These are phyloP conservation scores for Malassezia sp. DNA, from an alignment of 1,284 basidiomycete genomes.

Conservation along the genomic window DNA sequence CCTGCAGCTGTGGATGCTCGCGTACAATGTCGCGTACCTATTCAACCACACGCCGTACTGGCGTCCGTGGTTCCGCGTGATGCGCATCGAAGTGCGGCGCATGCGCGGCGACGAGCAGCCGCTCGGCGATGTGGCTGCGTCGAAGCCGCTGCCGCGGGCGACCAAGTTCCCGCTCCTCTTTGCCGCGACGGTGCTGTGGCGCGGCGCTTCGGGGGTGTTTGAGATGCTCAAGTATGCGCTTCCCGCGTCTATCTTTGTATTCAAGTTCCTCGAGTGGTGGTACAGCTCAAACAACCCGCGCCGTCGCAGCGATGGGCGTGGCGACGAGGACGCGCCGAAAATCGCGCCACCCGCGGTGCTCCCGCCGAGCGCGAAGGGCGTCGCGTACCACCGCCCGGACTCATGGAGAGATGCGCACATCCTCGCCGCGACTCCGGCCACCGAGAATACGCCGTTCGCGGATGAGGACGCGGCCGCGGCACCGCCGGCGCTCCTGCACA, in stretches of 20 bases:
- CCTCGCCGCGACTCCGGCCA: conserved; percentile 11
- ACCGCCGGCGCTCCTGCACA: conserved; percentile 49
- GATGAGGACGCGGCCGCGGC: conserved; percentile 5
- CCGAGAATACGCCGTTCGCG: conserved; percentile 14
- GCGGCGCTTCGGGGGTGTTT: conserved; percentile 25
- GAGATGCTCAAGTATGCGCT: conserved; percentile 61
- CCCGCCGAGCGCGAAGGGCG: conserved; percentile 15
- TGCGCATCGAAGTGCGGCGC: conserved; percentile 69
- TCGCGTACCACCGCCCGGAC: conserved; percentile 12
- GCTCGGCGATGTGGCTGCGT: background rate
- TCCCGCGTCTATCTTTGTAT: conserved; percentile 83
- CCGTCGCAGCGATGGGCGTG: conserved; percentile 27
- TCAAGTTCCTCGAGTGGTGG: conserved; percentile 99
- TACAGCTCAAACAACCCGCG: conserved; percentile 80
- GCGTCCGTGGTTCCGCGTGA: conserved; percentile 78
- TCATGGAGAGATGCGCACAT: conserved; percentile 20
- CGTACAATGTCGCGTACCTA: conserved; percentile 72
- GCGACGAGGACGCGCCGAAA: conserved; percentile 53
- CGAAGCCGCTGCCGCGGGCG: background rate
- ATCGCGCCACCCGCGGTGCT: conserved; percentile 20
- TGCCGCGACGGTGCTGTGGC: conserved; percentile 16
- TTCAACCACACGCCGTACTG: conserved; percentile 79
- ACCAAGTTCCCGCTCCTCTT: conserved; percentile 16
- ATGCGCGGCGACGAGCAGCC: conserved; percentile 50
- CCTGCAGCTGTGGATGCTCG: conserved; percentile 69